These are phyloP conservation scores for Dendrobium nobile DNA, from an alignment of 106 monocot genomes.

Conservation along the genomic window DNA sequence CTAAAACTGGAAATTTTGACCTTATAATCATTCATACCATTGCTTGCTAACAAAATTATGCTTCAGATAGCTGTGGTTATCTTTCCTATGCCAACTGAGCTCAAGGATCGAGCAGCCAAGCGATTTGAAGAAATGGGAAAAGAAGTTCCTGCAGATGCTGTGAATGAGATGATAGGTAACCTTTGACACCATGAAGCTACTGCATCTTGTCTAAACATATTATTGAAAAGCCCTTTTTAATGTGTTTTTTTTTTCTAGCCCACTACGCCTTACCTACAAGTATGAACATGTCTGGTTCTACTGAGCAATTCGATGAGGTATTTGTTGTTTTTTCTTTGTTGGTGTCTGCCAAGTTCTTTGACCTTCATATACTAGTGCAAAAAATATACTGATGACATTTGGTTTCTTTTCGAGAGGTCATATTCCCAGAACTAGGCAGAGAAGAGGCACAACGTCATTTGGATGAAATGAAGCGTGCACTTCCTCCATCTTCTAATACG, in stretches of 20 bases:
- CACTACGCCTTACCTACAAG: constrained; percentile 50
- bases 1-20: not conserved
- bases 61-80: constrained; percentile 55
- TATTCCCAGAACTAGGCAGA: constrained; percentile 50
- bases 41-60: not conserved
- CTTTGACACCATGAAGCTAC: not conserved
- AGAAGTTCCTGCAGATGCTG: constrained; percentile 76
- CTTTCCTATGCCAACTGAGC: constrained; percentile 55
- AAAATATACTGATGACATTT: constrained; percentile 6
- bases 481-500: constrained; percentile 14
- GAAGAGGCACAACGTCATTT: constrained; percentile 40
- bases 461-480: constrained; percentile 47
- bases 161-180: constrained; percentile 72
- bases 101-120: constrained; percentile 38
- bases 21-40: not conserved
- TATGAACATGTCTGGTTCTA: constrained; percentile 42
- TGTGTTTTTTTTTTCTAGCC: constrained; percentile 23
- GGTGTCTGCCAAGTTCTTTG: not conserved
- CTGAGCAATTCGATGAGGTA: constrained; percentile 68
- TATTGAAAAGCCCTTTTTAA: not conserved
- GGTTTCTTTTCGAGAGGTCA: constrained; percentile 34
- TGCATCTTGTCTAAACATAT: not conserved
- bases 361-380: not conserved
- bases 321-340: not conserved
- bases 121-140: constrained; percentile 74